Evolutionary conservation across 805 yeast species (phyloP), one percentile per base, ranked within the genome.

Genomic region (Candida wancherniae): DNA sequence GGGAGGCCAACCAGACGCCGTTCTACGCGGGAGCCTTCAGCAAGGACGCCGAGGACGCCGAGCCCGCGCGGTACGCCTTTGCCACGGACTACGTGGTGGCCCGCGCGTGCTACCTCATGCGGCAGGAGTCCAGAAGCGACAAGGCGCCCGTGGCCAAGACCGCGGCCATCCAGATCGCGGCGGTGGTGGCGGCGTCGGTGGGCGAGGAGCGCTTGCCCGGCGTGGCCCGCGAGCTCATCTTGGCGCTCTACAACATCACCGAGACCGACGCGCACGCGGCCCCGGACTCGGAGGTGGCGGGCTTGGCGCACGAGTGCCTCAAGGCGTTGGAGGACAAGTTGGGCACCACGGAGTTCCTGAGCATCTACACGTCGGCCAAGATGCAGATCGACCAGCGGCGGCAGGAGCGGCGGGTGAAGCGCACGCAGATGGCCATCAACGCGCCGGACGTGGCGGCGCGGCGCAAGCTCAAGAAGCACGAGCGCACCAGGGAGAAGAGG

Each of bases 401-500:
- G 48, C 71, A 71, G 36, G 94, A 85, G 28, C 75, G 97, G 57
- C 77, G 70, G 51, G 72, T 83, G 0, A 80, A 79, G 50, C 69
- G 87, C 35, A 82, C 94, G 0, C 79, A 82, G 36, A 60, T 85
- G 51, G 82, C 86, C 3, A 67, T 88, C 8, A 72, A 69, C 13
- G 83, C 81, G 4, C 97, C 97, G 1, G 95, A 82, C 10, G 58
- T 73, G 24, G 80, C 85, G n/a, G 92, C 95, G 2, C 73, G 71
- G 43, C 75, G 84, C 55, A 84, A 82, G 60, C 50, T 84, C 48
- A 80, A 69, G 58, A 84, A 83, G 55, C 94, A 88, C 60, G 75
- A 69, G 22, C 73, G 80, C 46, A 71, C 74, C 17, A 76, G 88
- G 53, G 92, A 83, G 40, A 84, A 80, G 66, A 73, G 95, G 55